Percentiles rank a stretch among this genome's conserved stretches.
Conservation (phyloP, 2,329 filamentous ascomycete species). For the Pseudogymnoascus destructans region DNA sequence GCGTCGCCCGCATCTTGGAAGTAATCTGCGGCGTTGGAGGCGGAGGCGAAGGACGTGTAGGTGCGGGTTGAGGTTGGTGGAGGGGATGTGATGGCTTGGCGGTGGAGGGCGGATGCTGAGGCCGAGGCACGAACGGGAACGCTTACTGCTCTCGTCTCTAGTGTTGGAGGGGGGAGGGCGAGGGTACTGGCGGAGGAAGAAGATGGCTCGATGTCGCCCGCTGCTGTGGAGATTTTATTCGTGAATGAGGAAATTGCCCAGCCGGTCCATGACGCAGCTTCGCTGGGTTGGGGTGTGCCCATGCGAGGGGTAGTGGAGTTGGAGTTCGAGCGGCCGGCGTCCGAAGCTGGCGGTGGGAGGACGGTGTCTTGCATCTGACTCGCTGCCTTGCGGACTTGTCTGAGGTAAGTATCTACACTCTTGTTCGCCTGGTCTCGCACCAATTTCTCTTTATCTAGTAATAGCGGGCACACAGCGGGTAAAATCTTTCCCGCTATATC, state of each 20-base stretch:
- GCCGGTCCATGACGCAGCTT: conserved; percentile 67
- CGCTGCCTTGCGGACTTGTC: conserved; percentile 67
- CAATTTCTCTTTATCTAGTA: conserved; percentile 92
- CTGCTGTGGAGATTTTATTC: conserved; percentile 75
- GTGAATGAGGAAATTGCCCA: conserved; percentile 99
- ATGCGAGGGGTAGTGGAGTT: conserved; percentile 51
- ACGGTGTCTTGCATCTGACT: conserved; percentile 67
- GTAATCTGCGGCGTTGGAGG: conserved; percentile 34
- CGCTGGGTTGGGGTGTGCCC: conserved; percentile 56
- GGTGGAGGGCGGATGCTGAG: conserved; percentile 46
- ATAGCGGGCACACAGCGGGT: conserved; percentile 66
- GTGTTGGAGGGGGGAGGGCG: conserved; percentile 29
- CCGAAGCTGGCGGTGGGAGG: conserved; percentile 47
- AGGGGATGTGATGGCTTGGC: conserved; percentile 45
- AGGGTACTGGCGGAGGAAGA: conserved; percentile 33
- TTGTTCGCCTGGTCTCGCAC: conserved; percentile 86
- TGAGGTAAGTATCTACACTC: conserved; percentile 74
- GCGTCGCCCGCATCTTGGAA: conserved; percentile 44
- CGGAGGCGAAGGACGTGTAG: conserved; percentile 34
- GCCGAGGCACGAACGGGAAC: conserved; percentile 29
- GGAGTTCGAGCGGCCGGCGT: conserved; percentile 31
- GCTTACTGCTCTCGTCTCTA: conserved; percentile 26
- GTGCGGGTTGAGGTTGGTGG: conserved; percentile 32
- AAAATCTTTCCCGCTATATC: conserved; percentile 77
- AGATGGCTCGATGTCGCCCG: conserved; percentile 63